Base-by-base conservation (phyloP, 352 stramenopile genomes). In the Phytophthora idaei region DNA sequence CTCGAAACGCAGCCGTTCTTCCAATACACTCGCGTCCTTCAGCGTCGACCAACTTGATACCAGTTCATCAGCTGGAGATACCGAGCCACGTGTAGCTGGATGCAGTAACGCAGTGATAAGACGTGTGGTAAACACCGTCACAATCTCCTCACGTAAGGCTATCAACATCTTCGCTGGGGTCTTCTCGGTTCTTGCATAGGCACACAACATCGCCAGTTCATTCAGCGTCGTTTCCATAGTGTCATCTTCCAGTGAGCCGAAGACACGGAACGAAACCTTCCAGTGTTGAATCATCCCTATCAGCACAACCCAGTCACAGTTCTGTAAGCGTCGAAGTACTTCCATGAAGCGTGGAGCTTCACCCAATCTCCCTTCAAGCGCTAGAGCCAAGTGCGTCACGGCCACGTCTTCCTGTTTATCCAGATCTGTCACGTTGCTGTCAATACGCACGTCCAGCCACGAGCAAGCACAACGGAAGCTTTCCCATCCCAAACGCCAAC, bases 401-500 rank as follows among this genome's bases (percentile, higher is more conserved):
- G 79, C 68, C 1, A 61, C 39, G 55, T 69, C 28, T 36, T 67
- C 61, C 15, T 71, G 50, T 17, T 64, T 52, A 17, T 50, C 45
- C 9, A 46, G 11, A 14, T 59, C 61, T 42, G 12, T 25, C 34
- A 53, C 34, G 5, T 55, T 62, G 17, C 76, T 69, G 10, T 62
- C 37, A 39, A 86, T 45, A 5, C 47, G 37, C 4, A 93, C 57
- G 17, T 93, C 59, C 51, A 92, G 64, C 81, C 78, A 92, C 44
- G 73, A 70, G 27, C 78, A 90, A 3, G 78, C 76, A 2, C 73
- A 69, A 1, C 77, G 82, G 61, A 94, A 90, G 52, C 82, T 92
- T 28, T 81, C 73, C 86, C 86, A 94, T 8, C 82, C 82, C n/a
- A 77, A 61, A 1, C 68, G 57, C 86, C 86, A 94, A 25, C 63